Conservation (phyloP, 106 monocot genomes). For the Hemerocallis citrina region DNA sequence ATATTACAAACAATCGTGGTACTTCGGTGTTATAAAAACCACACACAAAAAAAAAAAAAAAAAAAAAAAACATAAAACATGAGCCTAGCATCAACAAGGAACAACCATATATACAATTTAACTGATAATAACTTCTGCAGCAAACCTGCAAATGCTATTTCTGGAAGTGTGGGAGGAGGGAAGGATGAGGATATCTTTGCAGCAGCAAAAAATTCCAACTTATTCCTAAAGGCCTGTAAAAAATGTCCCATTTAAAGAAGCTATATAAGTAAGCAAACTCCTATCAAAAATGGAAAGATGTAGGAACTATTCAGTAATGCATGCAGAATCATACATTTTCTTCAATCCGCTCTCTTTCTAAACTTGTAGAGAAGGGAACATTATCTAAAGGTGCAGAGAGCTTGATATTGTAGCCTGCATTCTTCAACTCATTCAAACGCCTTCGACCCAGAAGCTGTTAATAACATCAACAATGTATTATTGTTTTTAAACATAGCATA, state of each 20-base stretch:
- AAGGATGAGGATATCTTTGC: slow-evolving; percentile 92
- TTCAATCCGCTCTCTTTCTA: slow-evolving; percentile 77
- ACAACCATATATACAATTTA: neutral
- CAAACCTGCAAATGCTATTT: slow-evolving; percentile 99
- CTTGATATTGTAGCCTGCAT: slow-evolving; percentile 80
- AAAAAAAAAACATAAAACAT: too few relatives aligned
- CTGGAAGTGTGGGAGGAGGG: slow-evolving; percentile 68
- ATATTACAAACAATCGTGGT: too few relatives aligned
- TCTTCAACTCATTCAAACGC: slow-evolving; percentile 68
- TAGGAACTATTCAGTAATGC: neutral
- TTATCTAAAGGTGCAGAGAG: slow-evolving; percentile 90
- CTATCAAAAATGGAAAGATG: neutral
- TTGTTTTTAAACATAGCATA: neutral
- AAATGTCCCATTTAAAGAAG: neutral
- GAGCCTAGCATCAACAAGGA: too few relatives aligned
- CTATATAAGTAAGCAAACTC: neutral
- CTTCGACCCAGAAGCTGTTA: slow-evolving; percentile 84
- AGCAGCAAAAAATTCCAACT: slow-evolving; percentile 95
- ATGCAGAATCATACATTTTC: slow-evolving; percentile 59
- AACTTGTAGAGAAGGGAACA: slow-evolving; percentile 63
- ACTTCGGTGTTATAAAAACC: too few relatives aligned
- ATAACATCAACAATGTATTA: slow-evolving; percentile 7
- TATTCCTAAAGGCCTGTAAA: slow-evolving; percentile 80
- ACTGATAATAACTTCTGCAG: neutral
- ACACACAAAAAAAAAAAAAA: too few relatives aligned